Percentiles rank a stretch among this genome's conserved stretches.
These are phyloP conservation scores for Russula brevipes DNA, from an alignment of 768 basidiomycete species.

Conservation along the genomic window DNA sequence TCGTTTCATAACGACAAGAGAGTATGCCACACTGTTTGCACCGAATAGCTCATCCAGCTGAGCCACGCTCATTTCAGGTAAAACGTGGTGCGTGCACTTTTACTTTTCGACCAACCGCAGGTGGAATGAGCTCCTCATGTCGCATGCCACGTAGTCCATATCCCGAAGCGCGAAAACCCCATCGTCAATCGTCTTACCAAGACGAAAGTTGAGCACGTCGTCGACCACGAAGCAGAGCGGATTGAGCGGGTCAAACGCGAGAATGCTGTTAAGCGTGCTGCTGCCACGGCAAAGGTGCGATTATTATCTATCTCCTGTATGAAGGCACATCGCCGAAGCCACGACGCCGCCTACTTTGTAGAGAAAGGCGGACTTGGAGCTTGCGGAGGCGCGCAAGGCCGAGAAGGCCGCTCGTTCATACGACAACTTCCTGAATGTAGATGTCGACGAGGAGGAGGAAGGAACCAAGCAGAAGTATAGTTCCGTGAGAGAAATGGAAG, in stretches of 20 bases:
- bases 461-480: conserved; percentile 41
- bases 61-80: conserved; percentile 44
- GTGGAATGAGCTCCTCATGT: neutral
- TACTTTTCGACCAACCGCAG: neutral
- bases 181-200: conserved; percentile 93
- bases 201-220: conserved; percentile 77
- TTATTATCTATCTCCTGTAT: neutral
- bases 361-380: conserved; percentile 76
- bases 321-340: neutral
- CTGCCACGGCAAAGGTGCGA: conserved; percentile 62
- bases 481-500: conserved; percentile 72
- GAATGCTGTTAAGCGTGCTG: conserved; percentile 54
- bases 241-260: conserved; percentile 79
- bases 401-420: conserved; percentile 89
- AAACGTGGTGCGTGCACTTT: conserved; percentile 56
- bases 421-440: conserved; percentile 67
- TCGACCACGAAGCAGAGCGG: conserved; percentile 88
- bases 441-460: conserved; percentile 50
- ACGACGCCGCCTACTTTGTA: conserved; percentile 29
- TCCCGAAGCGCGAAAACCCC: conserved; percentile 75
- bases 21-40: conserved; percentile 38
- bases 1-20: conserved; percentile 89
- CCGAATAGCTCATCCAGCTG: neutral
- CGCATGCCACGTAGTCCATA: conserved; percentile 49
- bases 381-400: conserved; percentile 70